phyloP scores from a whole-genome alignment of 192 early-diverging fungal species.

The Lobosporangium transversale region DNA sequence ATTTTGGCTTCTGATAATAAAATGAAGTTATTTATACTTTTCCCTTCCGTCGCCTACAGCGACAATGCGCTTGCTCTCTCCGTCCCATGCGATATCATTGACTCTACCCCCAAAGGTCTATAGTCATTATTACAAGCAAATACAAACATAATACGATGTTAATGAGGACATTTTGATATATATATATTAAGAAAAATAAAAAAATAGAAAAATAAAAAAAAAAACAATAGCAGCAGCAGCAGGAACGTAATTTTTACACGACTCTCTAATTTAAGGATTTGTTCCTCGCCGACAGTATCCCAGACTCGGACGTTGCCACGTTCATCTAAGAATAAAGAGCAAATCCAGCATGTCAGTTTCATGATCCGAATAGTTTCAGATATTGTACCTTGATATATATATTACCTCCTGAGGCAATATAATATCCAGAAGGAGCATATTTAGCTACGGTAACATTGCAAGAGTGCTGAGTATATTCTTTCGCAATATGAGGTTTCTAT shows the following conservation, averaged over 20 bases:
- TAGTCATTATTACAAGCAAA: too few relatives aligned
- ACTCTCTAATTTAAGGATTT: slow-evolving; percentile 88
- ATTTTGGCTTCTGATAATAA: too few relatives aligned
- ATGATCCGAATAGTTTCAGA: too few relatives aligned
- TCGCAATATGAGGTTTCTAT: slow-evolving; percentile 80
- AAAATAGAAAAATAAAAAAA: too few relatives aligned
- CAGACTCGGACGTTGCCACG: slow-evolving; percentile 93
- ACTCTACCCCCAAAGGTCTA: slow-evolving; percentile 68
- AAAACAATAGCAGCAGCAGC: too few relatives aligned
- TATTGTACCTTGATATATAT: background rate
- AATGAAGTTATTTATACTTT: too few relatives aligned
- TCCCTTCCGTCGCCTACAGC: slow-evolving; percentile 96
- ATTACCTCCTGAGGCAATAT: slow-evolving; percentile 95
- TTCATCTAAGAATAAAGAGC: slow-evolving; percentile 62
- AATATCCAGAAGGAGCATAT: slow-evolving; percentile 93
- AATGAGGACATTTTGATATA: too few relatives aligned
- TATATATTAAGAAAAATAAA: too few relatives aligned
- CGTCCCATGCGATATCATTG: slow-evolving; percentile 94
- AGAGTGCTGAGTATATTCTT: slow-evolving; percentile 87
- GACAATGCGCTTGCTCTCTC: slow-evolving; percentile 95
- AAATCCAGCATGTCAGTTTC: background rate
- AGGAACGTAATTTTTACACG: too few relatives aligned
- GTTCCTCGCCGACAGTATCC: slow-evolving; percentile 85
- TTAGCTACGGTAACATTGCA: slow-evolving; percentile 83
- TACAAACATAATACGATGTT: too few relatives aligned